Percentiles rank a stretch among this genome's conserved stretches.
Evolutionary conservation across 805 yeast genomes (phyloP).

Genomic region (Candida silvicultrix): DNA sequence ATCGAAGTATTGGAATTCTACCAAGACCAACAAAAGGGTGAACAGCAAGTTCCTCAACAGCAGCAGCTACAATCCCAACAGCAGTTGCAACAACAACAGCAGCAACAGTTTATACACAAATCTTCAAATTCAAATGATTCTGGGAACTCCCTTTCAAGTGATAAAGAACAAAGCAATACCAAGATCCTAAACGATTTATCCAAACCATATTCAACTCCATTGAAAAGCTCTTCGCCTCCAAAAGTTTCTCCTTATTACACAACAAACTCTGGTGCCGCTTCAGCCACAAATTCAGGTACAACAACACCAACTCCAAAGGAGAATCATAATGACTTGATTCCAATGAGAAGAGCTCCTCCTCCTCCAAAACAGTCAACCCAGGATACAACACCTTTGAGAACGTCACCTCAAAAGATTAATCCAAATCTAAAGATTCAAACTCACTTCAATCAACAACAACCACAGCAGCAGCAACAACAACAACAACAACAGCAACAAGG

Average conservation of each 20-base stretch:
- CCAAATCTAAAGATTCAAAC: conserved; percentile 30
- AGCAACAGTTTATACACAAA: conserved; percentile 7
- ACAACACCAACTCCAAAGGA: conserved; percentile 2
- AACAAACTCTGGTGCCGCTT: conserved; percentile 2
- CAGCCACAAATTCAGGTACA: conserved; percentile 1
- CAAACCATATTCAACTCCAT: conserved; percentile 31
- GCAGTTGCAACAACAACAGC: conserved; percentile 3
- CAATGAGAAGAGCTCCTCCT: conserved; percentile 51
- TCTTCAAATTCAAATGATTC: conserved; percentile 20
- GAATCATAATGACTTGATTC: conserved; percentile 29
- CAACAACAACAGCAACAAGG: not conserved
- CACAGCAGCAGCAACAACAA: not conserved
- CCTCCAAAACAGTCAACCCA: conserved; percentile 32
- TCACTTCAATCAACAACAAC: conserved; percentile 4
- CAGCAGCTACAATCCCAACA: conserved; percentile 1
- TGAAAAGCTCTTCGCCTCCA: conserved; percentile 37
- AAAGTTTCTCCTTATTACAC: conserved; percentile 21
- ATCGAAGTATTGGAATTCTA: conserved; percentile 86
- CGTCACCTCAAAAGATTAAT: conserved; percentile 15
- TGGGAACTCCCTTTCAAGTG: conserved; percentile 10
- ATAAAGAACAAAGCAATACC: conserved; percentile 12
- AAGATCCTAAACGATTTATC: conserved; percentile 38
- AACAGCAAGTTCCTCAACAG: not conserved
- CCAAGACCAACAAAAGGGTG: conserved; percentile 29
- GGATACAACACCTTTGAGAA: conserved; percentile 5